Evolutionary conservation across 495 filamentous ascomycete genomes (phyloP).

Genomic region (Daldinia caldariorum): DNA sequence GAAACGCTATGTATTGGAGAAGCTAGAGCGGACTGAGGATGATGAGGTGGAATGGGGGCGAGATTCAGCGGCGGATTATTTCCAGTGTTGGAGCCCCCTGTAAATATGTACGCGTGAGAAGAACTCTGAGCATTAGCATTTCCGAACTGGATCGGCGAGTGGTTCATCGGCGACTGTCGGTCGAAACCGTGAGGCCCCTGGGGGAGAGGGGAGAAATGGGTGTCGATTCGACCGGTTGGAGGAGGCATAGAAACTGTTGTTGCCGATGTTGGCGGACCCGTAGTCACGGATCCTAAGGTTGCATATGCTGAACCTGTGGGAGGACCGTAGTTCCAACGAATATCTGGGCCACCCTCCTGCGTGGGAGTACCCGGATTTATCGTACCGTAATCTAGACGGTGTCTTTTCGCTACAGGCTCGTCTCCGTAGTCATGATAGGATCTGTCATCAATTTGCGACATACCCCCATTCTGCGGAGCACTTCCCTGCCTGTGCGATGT

Average conservation of each 20-base stretch:
- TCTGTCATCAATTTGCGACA: slow-evolving; percentile 43
- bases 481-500: slow-evolving; percentile 34
- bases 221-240: slow-evolving; percentile 45
- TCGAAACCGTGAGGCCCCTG: slow-evolving; percentile 44
- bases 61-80: slow-evolving; percentile 46
- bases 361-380: slow-evolving; percentile 40
- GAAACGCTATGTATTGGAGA: slow-evolving; percentile 47
- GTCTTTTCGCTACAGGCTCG: slow-evolving; percentile 45
- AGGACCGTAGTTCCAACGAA: slow-evolving; percentile 45
- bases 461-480: slow-evolving; percentile 41
- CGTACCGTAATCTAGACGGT: slow-evolving; percentile 42
- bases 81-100: slow-evolving; percentile 37
- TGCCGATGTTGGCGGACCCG: slow-evolving; percentile 43
- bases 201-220: slow-evolving; percentile 45
- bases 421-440: slow-evolving; percentile 45
- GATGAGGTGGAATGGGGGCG: slow-evolving; percentile 44
- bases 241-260: slow-evolving; percentile 48
- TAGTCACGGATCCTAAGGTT: slow-evolving; percentile 44
- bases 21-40: slow-evolving; percentile 42
- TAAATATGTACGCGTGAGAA: slow-evolving; percentile 45
- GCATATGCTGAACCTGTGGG: slow-evolving; percentile 35
- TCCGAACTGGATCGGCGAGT: slow-evolving; percentile 45
- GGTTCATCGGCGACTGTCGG: slow-evolving; percentile 46
- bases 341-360: slow-evolving; percentile 43
- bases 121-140: slow-evolving; percentile 38